phyloP scores from a whole-genome alignment of 2,329 filamentous ascomycete genomes.

The Colletotrichum paranaense region DNA sequence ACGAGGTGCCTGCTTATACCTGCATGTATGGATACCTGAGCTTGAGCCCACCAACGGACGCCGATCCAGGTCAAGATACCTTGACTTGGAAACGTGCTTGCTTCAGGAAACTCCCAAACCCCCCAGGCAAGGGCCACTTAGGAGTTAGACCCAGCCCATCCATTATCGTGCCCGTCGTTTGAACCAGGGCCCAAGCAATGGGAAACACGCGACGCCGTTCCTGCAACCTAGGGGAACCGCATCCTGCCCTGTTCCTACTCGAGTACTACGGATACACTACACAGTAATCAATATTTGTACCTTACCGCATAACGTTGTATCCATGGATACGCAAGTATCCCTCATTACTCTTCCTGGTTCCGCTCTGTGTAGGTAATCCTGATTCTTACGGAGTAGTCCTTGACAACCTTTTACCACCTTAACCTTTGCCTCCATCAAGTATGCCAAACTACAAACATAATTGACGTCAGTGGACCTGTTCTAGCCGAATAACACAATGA shows the following conservation, averaged over 20 bases:
- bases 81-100: slow-evolving; percentile 30
- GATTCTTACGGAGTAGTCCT: not conserved
- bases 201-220: not conserved
- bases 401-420: not conserved
- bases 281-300: too few species aligned
- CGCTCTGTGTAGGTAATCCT: too few species aligned
- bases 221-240: not conserved
- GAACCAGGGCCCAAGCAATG: not conserved
- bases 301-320: not conserved
- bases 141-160: not conserved
- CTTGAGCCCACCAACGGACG: not conserved
- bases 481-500: not conserved
- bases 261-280: too few species aligned
- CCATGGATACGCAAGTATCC: not conserved
- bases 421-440: not conserved
- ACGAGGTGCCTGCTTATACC: not conserved
- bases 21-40: not conserved
- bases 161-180: not conserved
- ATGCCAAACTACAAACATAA: not conserved
- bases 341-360: not conserved
- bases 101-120: slow-evolving; percentile 3
- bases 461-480: not conserved
- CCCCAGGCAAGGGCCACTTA: slow-evolving; percentile 16
- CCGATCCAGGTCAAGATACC: slow-evolving; percentile 14
- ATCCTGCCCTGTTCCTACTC: not conserved